Percentiles rank a stretch among this genome's conserved stretches.
These are phyloP conservation scores for Chlorella sp. DNA, from an alignment of 139 green algal species.

Conservation along the genomic window DNA sequence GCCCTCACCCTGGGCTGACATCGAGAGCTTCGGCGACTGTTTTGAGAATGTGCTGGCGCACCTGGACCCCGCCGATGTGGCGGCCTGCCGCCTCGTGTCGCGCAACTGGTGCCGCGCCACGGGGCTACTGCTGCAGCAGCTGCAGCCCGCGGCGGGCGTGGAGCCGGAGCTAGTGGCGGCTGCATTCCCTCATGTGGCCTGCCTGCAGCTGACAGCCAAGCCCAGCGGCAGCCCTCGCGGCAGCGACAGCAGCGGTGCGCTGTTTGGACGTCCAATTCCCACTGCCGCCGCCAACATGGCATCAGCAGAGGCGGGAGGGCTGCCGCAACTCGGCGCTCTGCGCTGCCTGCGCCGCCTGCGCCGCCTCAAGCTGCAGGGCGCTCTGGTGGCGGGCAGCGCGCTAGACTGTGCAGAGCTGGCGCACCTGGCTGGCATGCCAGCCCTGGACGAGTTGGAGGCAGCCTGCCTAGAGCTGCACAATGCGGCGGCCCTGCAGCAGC, in stretches of 20 bases:
- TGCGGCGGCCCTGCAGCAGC: neutral
- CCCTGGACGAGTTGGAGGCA: neutral
- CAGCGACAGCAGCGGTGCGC: neutral
- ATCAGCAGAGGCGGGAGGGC: too few species aligned
- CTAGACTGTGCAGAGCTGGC: conserved; percentile 10
- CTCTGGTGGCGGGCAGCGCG: neutral
- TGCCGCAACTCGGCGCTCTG: conserved; percentile 9
- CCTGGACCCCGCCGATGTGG: conserved; percentile 6
- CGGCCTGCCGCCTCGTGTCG: conserved; percentile 16
- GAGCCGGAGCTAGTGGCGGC: neutral
- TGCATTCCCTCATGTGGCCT: neutral
- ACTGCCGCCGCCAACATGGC: too few species aligned
- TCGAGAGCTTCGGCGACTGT: conserved; percentile 16
- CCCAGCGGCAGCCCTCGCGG: neutral
- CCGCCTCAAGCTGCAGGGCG: neutral
- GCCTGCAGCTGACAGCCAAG: neutral
- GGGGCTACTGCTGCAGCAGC: neutral
- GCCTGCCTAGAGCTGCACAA: neutral
- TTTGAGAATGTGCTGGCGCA: conserved; percentile 8
- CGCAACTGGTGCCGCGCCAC: conserved; percentile 11
- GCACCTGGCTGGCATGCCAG: neutral
- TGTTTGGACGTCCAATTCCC: too few species aligned
- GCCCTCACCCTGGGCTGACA: neutral
- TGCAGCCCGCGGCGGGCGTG: neutral
- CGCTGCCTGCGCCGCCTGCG: conserved; percentile 16